phyloP scores from a whole-genome alignment of 305 asterid genomes.

The Fraxinus dipetala region DNA sequence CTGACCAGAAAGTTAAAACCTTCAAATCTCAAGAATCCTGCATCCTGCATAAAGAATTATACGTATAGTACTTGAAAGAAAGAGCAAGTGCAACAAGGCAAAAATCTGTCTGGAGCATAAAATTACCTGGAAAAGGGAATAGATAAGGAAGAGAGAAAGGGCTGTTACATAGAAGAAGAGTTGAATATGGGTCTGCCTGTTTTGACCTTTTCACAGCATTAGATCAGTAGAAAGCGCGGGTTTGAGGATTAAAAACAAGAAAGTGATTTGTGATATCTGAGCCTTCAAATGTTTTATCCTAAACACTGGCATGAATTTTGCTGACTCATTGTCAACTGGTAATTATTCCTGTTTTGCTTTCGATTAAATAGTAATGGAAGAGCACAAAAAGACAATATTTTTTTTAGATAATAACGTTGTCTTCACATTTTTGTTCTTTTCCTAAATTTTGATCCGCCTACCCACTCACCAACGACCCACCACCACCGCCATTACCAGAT shows the following conservation, averaged over 20 bases:
- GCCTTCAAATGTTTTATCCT: conserved; percentile 4
- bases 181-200: neutral
- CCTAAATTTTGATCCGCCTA: neutral
- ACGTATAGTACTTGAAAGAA: neutral
- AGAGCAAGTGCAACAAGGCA: neutral
- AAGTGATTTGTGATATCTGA: conserved; percentile 1
- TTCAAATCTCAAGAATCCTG: conserved; percentile 3
- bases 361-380: neutral
- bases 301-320: neutral
- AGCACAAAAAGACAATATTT: neutral
- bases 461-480: neutral
- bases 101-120: neutral
- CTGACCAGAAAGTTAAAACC: neutral
- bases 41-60: neutral
- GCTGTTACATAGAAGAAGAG: neutral
- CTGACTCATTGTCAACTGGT: neutral
- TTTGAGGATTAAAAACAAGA: neutral
- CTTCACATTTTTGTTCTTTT: neutral
- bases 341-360: neutral
- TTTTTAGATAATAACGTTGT: neutral
- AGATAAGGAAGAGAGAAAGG: neutral
- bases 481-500: neutral
- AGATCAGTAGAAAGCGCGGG: neutral
- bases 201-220: neutral
- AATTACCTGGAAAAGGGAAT: neutral